Percentiles rank a stretch among this genome's conserved stretches.
Evolutionary conservation across 371 early-diverging fungal genomes (phyloP).

Genomic region (Zychaea mexicana): DNA sequence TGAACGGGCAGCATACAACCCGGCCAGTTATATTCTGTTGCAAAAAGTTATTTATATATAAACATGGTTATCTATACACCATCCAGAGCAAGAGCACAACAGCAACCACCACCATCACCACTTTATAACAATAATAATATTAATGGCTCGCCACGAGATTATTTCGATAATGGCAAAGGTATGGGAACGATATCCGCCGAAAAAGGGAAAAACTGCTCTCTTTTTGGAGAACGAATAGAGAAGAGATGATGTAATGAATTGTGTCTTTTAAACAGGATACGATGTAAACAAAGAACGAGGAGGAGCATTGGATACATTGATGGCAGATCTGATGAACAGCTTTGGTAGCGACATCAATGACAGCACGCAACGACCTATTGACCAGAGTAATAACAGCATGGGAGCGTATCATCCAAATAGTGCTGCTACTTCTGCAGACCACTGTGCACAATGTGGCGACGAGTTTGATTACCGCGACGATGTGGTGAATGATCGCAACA

Average conservation of each 20-base stretch:
- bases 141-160: constrained; percentile 5
- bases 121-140: too few relatives aligned
- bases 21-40: too few relatives aligned
- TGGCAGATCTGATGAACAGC: constrained; percentile 30
- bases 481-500: constrained; percentile 30
- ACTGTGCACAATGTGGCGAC: constrained; percentile 28
- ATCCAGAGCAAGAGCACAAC: not conserved
- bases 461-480: constrained; percentile 50
- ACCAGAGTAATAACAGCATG: not conserved
- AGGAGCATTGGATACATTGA: constrained; percentile 26
- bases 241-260: too few relatives aligned
- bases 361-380: constrained; percentile 9
- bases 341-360: constrained; percentile 17
- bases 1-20: too few relatives aligned
- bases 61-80: too few relatives aligned
- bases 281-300: constrained; percentile 4
- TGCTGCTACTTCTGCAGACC: not conserved
- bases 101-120: not conserved
- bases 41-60: not conserved
- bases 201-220: not conserved
- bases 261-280: not conserved
- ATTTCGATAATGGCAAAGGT: constrained; percentile 12
- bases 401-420: not conserved
- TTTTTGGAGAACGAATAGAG: not conserved
- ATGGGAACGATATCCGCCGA: not conserved